A percentile compares a stretch with the other conserved stretches of the same genome.
phyloP scores from a whole-genome alignment of 805 yeast species.

The Yarrowia osloensis region DNA sequence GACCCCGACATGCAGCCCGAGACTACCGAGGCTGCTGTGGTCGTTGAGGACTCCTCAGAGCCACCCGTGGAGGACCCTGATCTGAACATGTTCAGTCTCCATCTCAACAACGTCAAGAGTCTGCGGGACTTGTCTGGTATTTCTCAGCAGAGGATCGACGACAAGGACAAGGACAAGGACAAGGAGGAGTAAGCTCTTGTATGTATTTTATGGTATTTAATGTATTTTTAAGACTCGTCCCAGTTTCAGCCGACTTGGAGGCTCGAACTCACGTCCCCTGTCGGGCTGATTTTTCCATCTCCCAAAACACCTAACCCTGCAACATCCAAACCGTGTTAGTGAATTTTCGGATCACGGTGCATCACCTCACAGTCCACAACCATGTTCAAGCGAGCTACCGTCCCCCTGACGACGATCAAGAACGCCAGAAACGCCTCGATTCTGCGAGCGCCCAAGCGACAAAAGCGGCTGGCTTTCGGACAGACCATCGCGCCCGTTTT shows the following conservation, averaged over 20 bases:
- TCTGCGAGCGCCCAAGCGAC: slow-evolving; percentile 33
- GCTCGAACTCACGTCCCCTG: not conserved
- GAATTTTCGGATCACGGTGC: slow-evolving; percentile 24
- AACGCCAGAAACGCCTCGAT: slow-evolving; percentile 27
- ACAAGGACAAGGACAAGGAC: not conserved
- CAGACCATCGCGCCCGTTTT: slow-evolving; percentile 93
- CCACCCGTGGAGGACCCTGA: slow-evolving; percentile 7
- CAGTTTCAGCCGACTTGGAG: no score
- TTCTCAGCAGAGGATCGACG: slow-evolving; percentile 23
- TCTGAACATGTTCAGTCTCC: slow-evolving; percentile 20
- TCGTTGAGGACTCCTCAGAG: not conserved
- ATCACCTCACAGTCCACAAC: slow-evolving; percentile 4
- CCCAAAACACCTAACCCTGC: slow-evolving; percentile 2
- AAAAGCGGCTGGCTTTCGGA: slow-evolving; percentile 50
- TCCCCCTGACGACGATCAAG: slow-evolving; percentile 28
- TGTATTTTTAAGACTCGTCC: not conserved
- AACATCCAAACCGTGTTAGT: not conserved
- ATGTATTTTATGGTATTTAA: slow-evolving; percentile 1
- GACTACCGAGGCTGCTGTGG: not conserved
- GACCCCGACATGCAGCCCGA: slow-evolving; percentile 14
- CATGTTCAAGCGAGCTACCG: slow-evolving; percentile 28
- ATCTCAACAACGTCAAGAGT: slow-evolving; percentile 25
- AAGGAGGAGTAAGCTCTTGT: not conserved
- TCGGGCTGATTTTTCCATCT: not conserved
- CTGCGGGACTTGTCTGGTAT: slow-evolving; percentile 19